Evolutionary conservation across 108 stramenopile genomes (phyloP), one percentile per base, ranked within the genome.

Genomic region (Mediolabrus comicus): DNA sequence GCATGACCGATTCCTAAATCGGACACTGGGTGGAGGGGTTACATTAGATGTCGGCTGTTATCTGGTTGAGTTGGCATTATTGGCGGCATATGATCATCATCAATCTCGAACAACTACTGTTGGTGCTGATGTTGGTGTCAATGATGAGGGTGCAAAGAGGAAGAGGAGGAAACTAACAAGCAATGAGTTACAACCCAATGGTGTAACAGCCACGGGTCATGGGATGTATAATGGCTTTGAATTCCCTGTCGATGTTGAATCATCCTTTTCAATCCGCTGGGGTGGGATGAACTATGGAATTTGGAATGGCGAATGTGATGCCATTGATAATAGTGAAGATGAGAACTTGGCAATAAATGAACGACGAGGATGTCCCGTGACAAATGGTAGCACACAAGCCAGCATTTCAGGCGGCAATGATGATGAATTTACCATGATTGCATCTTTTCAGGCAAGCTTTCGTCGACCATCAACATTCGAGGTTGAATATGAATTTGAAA

Each of bases 41-140:
- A 72, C 72, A 0, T 36, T 72, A 0, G 72, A 72, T 65, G 72
- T 72, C 25, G 72, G 72, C 27, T 72, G 72, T 41, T 72, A 72
- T 30, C 62, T 72, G n/a, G 34, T 72, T 35, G 72, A 64, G 46
- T 63, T 72, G 43, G 72, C 72, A 16, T 59, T 72, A 41, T 46
- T 72, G 39, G 72, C 72, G 10, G 72, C 63, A 28, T 65, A 72
- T 49, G 72, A 72, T 41, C 71, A 72, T 56, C 24, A 29, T 14
- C 49, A 72, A 16, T 58, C 57, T 46, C 13, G 19, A 27, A 26
- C 9, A 11, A 3, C 39, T 27, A 16, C 19, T 38, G 41, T 17
- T 43, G 3, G 3, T 43, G n/a, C 41, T 17, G 6, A 5, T 17
- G 16, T 11, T 43, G 41, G 11, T n/a, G 41, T 4, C 41, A 43